A percentile compares a stretch with the other conserved stretches of the same genome.
Conservation (phyloP, 2,329 filamentous ascomycete genomes). For the Epichloe typhina region DNA sequence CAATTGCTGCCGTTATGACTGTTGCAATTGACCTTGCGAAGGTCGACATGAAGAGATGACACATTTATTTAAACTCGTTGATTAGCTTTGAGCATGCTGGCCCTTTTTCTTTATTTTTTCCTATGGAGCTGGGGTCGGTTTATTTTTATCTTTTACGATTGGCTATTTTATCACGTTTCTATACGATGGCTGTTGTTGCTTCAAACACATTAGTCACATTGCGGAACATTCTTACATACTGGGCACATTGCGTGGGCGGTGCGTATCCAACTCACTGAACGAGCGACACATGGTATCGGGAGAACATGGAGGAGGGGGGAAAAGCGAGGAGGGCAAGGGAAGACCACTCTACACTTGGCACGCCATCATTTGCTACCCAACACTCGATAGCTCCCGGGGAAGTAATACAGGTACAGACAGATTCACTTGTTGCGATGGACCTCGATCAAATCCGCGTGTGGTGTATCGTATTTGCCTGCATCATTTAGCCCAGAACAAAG, state of each 20-base stretch:
- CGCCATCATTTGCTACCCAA: too few relatives aligned
- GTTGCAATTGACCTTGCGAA: slow-evolving; percentile 9
- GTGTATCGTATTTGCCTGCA: too few relatives aligned
- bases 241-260: not conserved
- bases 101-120: not conserved
- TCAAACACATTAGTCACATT: not conserved
- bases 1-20: slow-evolving; percentile 7
- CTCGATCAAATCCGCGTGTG: too few relatives aligned
- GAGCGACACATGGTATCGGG: not conserved
- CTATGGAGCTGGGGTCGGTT: not conserved
- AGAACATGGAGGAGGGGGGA: not conserved
- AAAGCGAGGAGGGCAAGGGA: not conserved
- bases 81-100: slow-evolving; percentile 1
- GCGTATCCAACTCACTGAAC: not conserved
- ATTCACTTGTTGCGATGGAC: too few relatives aligned
- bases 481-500: too few relatives aligned
- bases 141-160: not conserved
- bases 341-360: too few relatives aligned
- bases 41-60: slow-evolving; percentile 4
- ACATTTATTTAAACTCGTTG: not conserved
- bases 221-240: not conserved
- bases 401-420: too few relatives aligned
- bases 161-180: not conserved
- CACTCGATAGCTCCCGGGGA: too few relatives aligned
- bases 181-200: not conserved